phyloP scores from a whole-genome alignment of 1,284 basidiomycete species.

The Trichosporon faecale region DNA sequence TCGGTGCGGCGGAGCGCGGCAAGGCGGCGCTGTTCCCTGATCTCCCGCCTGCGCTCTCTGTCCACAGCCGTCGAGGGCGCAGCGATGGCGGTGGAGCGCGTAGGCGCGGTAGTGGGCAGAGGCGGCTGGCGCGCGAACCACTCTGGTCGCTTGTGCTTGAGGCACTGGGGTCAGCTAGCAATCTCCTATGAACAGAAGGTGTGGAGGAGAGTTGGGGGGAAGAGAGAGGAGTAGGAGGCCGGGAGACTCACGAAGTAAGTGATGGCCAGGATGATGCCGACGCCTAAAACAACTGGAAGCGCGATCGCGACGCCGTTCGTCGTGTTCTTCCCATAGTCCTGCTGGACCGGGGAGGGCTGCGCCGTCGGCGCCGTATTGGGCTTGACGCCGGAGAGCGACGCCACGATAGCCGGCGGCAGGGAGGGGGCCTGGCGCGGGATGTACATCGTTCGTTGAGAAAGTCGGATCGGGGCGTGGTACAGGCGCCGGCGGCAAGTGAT shows the following conservation, averaged over 20 bases:
- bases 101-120: not conserved
- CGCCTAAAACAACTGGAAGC: not conserved
- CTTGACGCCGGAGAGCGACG: not conserved
- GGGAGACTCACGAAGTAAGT: not conserved
- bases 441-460: not conserved
- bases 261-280: not conserved
- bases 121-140: not conserved
- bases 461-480: too few relatives aligned
- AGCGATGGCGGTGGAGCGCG: not conserved
- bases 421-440: not conserved
- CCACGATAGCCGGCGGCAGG: not conserved
- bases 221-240: too few relatives aligned
- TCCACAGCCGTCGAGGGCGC: not conserved
- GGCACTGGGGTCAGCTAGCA: not conserved
- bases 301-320: conserved; percentile 1
- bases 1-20: not conserved
- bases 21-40: not conserved
- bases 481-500: not conserved
- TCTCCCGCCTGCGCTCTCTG: not conserved
- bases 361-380: not conserved
- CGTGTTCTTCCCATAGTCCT: not conserved
- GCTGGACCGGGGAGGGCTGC: not conserved
- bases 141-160: not conserved
- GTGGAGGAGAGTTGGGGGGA: too few relatives aligned
- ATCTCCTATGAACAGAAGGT: too few relatives aligned